Percentiles rank a stretch among this genome's conserved stretches.
These are phyloP conservation scores for Geotrichum restrictum DNA, from an alignment of 1,139 yeast genomes.

Conservation along the genomic window DNA sequence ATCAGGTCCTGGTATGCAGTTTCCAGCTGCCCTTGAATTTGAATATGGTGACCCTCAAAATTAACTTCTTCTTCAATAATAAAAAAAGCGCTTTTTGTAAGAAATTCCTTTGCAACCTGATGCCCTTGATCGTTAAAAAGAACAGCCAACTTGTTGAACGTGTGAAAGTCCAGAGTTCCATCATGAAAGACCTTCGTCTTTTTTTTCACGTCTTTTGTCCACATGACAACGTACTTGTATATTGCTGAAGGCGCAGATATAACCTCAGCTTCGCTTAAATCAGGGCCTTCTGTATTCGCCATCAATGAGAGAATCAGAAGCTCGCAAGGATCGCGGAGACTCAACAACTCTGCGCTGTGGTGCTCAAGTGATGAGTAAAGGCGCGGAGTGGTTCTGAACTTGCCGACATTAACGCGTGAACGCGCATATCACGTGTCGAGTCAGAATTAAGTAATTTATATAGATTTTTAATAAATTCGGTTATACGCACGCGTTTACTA, in stretches of 20 bases:
- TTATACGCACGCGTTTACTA: too few relatives aligned
- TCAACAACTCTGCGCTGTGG: background rate
- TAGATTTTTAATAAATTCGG: too few relatives aligned
- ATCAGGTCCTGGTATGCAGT: constrained; percentile 20
- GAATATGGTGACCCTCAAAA: constrained; percentile 29
- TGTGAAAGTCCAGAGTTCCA: constrained; percentile 49
- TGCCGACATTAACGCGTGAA: too few relatives aligned
- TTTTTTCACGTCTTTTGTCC: constrained; percentile 48
- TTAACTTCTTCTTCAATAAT: constrained; percentile 27
- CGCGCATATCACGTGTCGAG: too few relatives aligned
- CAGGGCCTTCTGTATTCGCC: too few relatives aligned
- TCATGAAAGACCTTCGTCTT: constrained; percentile 55
- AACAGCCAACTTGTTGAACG: constrained; percentile 48
- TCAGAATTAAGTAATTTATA: too few relatives aligned
- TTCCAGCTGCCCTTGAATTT: constrained; percentile 23
- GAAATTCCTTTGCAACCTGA: constrained; percentile 18
- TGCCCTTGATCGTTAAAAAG: constrained; percentile 39
- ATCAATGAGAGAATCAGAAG: background rate
- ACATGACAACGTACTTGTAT: constrained; percentile 42
- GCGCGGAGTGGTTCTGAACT: too few relatives aligned
- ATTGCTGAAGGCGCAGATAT: constrained; percentile 1
- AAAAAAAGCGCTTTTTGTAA: constrained; percentile 16
- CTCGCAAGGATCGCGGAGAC: background rate
- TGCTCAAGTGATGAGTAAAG: too few relatives aligned
- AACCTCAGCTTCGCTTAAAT: background rate